Percentiles rank a stretch among this genome's conserved stretches.
These are phyloP conservation scores for Pontederia crassipes DNA, from an alignment of 176 grass and related monocot genomes.

Conservation along the genomic window DNA sequence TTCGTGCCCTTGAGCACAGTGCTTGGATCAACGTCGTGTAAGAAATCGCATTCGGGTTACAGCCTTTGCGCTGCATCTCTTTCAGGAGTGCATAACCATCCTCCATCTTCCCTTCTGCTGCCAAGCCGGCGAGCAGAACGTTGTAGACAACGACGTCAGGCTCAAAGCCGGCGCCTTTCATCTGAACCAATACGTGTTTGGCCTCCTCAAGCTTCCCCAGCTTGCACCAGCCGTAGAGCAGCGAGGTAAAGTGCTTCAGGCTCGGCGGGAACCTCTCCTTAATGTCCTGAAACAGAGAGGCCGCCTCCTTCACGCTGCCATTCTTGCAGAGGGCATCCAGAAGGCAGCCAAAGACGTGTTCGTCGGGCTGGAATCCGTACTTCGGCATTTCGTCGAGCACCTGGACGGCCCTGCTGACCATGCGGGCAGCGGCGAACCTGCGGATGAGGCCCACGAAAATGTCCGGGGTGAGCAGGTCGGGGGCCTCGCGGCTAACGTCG, in stretches of 20 bases:
- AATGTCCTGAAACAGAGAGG: conserved; percentile 74
- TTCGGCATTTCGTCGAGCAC: conserved; percentile 44
- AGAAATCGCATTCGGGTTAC: conserved; percentile 65
- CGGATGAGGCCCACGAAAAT: conserved; percentile 22
- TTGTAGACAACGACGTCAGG: conserved; percentile 82
- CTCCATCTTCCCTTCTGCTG: conserved; percentile 67
- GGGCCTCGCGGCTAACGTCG: conserved; percentile 36
- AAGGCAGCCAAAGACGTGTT: conserved; percentile 33
- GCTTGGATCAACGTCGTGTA: conserved; percentile 96
- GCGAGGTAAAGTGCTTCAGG: conserved; percentile 70
- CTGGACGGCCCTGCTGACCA: conserved; percentile 37
- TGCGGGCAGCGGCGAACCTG: conserved; percentile 33
- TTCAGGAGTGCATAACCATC: conserved; percentile 57
- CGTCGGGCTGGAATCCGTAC: conserved; percentile 12
- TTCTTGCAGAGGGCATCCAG: conserved; percentile 42
- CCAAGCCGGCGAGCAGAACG: conserved; percentile 73
- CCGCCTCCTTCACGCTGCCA: conserved; percentile 50
- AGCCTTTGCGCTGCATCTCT: conserved; percentile 64
- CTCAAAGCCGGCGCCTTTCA: conserved; percentile 49
- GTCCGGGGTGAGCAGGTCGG: conserved; percentile 37
- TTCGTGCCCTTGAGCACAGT: conserved; percentile 49
- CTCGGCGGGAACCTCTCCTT: conserved; percentile 35
- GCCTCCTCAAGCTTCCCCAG: conserved; percentile 81
- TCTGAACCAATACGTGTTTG: conserved; percentile 76
- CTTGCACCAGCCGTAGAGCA: conserved; percentile 92